Evolutionary conservation across 1,139 yeast genomes (phyloP).

Genomic region (Suhomyces kunorum): DNA sequence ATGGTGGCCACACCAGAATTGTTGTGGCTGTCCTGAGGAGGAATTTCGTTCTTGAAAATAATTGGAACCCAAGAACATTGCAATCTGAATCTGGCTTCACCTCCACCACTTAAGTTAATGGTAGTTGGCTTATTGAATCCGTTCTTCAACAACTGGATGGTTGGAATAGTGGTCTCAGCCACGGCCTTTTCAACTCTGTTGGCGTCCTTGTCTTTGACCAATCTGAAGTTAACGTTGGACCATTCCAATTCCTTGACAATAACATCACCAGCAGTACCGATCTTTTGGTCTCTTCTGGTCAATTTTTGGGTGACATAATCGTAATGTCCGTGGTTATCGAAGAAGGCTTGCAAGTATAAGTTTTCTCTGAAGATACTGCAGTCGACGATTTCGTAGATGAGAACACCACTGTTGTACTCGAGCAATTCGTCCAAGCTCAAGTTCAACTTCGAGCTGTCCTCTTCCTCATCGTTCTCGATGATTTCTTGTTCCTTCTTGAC

Average conservation of each 20-base stretch:
- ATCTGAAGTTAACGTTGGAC: constrained; percentile 65
- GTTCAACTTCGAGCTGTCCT: constrained; percentile 43
- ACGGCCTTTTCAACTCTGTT: constrained; percentile 59
- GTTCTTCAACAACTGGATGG: constrained; percentile 64
- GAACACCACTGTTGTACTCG: constrained; percentile 70
- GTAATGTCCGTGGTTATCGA: constrained; percentile 71
- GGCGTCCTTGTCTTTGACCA: constrained; percentile 53
- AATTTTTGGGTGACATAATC: constrained; percentile 56
- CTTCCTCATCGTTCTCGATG: constrained; percentile 38
- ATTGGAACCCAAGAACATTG: constrained; percentile 80
- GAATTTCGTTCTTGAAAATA: constrained; percentile 57
- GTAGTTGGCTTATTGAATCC: constrained; percentile 61
- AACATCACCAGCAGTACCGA: constrained; percentile 70
- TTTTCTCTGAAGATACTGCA: constrained; percentile 56
- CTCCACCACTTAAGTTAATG: constrained; percentile 51
- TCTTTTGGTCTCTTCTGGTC: constrained; percentile 38
- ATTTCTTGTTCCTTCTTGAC: constrained; percentile 24
- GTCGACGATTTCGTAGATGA: constrained; percentile 64
- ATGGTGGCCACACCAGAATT: constrained; percentile 76
- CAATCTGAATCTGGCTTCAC: constrained; percentile 53
- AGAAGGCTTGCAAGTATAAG: constrained; percentile 67
- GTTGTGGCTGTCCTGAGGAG: constrained; percentile 71
- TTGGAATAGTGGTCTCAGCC: constrained; percentile 67
- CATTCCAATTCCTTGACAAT: constrained; percentile 74
- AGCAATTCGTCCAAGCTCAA: constrained; percentile 64